phyloP scores from a whole-genome alignment of 2,329 filamentous ascomycete genomes.

The Colletotrichum gloeosporioides region DNA sequence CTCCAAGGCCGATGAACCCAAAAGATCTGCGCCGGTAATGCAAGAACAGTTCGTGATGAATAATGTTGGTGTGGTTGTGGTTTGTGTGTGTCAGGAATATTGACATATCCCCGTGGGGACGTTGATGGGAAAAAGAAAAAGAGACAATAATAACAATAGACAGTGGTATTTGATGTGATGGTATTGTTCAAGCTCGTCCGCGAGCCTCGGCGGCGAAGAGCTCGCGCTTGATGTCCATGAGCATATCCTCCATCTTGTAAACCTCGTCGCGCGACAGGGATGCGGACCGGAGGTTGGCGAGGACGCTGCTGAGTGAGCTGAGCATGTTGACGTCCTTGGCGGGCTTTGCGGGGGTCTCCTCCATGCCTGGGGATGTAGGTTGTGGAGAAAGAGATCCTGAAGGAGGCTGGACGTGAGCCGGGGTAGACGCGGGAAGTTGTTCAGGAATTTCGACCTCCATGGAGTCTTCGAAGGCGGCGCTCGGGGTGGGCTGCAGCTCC shows the following conservation, averaged over 20 bases:
- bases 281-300: slow-evolving; percentile 64
- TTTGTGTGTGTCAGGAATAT: slow-evolving; percentile 1
- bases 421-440: not conserved
- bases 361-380: not conserved
- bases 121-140: not conserved
- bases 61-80: not conserved
- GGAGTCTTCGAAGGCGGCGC: slow-evolving; percentile 22
- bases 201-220: slow-evolving; percentile 74
- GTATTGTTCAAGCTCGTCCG: slow-evolving; percentile 42
- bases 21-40: slow-evolving; percentile 14
- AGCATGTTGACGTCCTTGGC: slow-evolving; percentile 53
- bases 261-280: slow-evolving; percentile 70
- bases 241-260: slow-evolving; percentile 74
- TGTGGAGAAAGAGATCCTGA: not conserved
- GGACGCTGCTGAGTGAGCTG: slow-evolving; percentile 55
- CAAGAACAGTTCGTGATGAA: slow-evolving; percentile 3
- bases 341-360: slow-evolving; percentile 25
- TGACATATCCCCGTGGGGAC: not conserved
- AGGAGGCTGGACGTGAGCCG: not conserved
- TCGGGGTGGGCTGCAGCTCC: slow-evolving; percentile 9
- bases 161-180: not conserved
- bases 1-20: not conserved
- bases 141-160: not conserved
- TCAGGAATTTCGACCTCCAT: slow-evolving; percentile 18
- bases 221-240: slow-evolving; percentile 79